Base-by-base conservation (phyloP, 1,139 yeast species). In the Geotrichum histeridarum region DNA sequence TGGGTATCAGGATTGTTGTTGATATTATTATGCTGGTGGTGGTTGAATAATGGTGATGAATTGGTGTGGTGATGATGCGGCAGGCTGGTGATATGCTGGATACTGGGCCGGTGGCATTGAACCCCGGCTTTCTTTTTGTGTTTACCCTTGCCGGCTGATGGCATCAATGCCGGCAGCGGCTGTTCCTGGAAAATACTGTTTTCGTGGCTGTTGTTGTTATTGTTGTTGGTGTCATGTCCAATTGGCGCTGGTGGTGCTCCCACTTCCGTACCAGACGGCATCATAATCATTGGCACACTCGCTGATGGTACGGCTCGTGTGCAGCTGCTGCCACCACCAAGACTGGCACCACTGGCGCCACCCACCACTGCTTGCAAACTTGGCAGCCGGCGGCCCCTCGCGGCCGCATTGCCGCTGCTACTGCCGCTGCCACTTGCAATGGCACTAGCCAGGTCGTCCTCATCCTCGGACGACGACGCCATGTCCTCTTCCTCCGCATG, bases 401-500 rank as follows among this genome's bases (percentile, higher is more conserved):
- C 15, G 2, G 39, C 12, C 18, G 17, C n/a, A 15, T 30, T 32
- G 47, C 47, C 32, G 14, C 36, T 37, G 39, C 39, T n/a, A 31
- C 30, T 14, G 27, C 37, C 22, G n/a, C 36, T 43, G 4, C 30
- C 32, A 42, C 47, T 43, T 15, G 30, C 27, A 17, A 18, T 43
- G 37, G 37, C 47, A 32, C 36, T 43, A n/a, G n/a, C 22, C 46
- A 33, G 11, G 18, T 11, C 38, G 36, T 12, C 38, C n/a, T 12
- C 38, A 6, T 35, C 38, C 38, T 12, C 38, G 38, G 38, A 35
- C n/a, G 6, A 12, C 38, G 38, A 14, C 14, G 38, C 38, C 38
- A 12, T 2, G 38, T 12, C 39, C 39, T 48, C 50, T 4, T 12
- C 43, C 8, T 48, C 50, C 8, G 42, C 37, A 27, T 39, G 44